Conservation (phyloP, 805 yeast genomes). For the Blastobotrys attinorum region DNA sequence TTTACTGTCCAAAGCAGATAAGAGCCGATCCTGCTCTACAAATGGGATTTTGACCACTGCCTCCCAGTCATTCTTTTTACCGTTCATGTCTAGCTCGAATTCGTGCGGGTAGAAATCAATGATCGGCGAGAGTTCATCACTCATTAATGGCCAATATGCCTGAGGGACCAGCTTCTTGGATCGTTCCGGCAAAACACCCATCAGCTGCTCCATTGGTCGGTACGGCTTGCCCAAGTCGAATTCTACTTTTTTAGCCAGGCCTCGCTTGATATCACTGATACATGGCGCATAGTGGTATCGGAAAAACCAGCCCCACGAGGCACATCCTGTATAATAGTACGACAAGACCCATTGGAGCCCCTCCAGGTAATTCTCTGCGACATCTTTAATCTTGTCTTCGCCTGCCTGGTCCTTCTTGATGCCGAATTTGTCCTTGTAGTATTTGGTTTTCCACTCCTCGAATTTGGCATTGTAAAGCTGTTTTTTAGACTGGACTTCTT, state of each 20-base stretch:
- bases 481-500: slow-evolving; percentile 37
- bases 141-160: slow-evolving; percentile 74
- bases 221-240: slow-evolving; percentile 75
- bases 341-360: slow-evolving; percentile 96
- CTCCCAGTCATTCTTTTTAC: slow-evolving; percentile 96
- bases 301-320: slow-evolving; percentile 95
- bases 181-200: slow-evolving; percentile 96
- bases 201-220: slow-evolving; percentile 88
- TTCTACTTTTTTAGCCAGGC: slow-evolving; percentile 49
- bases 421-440: slow-evolving; percentile 73
- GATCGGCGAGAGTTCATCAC: slow-evolving; percentile 78
- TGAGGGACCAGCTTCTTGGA: slow-evolving; percentile 72
- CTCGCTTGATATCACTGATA: slow-evolving; percentile 75
- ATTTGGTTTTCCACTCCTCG: slow-evolving; percentile 73
- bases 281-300: slow-evolving; percentile 89
- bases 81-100: slow-evolving; percentile 84
- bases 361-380: slow-evolving; percentile 77
- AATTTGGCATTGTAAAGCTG: slow-evolving; percentile 68
- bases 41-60: slow-evolving; percentile 90
- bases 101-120: slow-evolving; percentile 84
- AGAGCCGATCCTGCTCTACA: slow-evolving; percentile 74
- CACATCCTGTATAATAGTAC: slow-evolving; percentile 84
- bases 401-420: slow-evolving; percentile 50
- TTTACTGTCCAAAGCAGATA: slow-evolving; percentile 62
- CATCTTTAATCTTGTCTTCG: slow-evolving; percentile 47